Percentiles rank a stretch among this genome's conserved stretches.
Evolutionary conservation across 768 basidiomycete species (phyloP).

Genomic region (Leccinum subtestaceum): DNA sequence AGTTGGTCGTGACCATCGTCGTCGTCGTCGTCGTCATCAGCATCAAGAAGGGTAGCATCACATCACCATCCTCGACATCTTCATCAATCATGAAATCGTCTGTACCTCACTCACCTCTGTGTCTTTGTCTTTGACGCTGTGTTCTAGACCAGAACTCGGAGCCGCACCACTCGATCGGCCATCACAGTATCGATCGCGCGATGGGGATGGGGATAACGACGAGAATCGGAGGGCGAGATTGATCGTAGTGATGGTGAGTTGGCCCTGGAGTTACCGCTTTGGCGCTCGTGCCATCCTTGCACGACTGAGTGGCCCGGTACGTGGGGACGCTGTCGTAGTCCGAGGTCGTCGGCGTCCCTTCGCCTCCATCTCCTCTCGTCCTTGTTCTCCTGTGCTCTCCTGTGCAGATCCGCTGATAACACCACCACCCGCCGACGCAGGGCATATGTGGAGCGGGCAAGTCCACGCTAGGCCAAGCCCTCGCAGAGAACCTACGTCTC

Average conservation of each 20-base stretch:
- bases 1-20: not conserved
- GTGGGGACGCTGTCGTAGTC: too few species aligned
- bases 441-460: slow-evolving; percentile 77
- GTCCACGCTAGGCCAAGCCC: slow-evolving; percentile 60
- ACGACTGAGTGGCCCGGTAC: too few species aligned
- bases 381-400: too few species aligned
- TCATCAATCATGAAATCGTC: not conserved
- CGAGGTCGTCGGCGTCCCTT: too few species aligned
- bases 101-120: not conserved
- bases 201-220: not conserved
- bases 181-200: not conserved
- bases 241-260: slow-evolving; percentile 52
- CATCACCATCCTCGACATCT: not conserved
- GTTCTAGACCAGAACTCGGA: not conserved
- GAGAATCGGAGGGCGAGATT: slow-evolving; percentile 23
- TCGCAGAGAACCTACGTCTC: slow-evolving; percentile 58
- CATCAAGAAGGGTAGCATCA: not conserved
- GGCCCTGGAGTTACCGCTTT: too few species aligned
- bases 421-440: slow-evolving; percentile 17
- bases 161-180: not conserved
- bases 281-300: too few species aligned
- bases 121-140: too few species aligned
- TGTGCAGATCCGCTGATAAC: not conserved
- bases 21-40: not conserved
- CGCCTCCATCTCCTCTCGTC: too few species aligned